Evolutionary conservation across 495 filamentous ascomycete genomes (phyloP), one percentile per base, ranked within the genome.

Genomic region (Penicillium psychrofluorescens): DNA sequence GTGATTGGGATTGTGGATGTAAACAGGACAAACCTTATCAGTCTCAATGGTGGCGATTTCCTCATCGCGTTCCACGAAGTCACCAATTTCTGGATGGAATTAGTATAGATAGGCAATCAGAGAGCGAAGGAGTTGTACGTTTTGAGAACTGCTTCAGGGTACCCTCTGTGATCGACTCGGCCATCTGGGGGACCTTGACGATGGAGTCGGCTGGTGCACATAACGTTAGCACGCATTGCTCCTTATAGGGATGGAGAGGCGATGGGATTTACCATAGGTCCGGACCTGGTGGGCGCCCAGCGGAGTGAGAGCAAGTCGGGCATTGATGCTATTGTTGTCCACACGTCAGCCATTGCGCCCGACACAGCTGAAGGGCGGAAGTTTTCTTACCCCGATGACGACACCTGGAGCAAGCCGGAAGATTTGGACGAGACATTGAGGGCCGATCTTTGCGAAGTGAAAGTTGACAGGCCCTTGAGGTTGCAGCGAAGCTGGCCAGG

Each of bases 1-100:
- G 47, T 33, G 27, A 15, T 16, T 40, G 37, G 29, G 14, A 46
- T 9, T 10, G 5, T 16, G 27, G 15, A 14, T 7, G 8, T 40
- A 30, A 12, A 7, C 11, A 31, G 8, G 29, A 40, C 65, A 49
- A 74, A 90, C 90, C 86, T 99, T 99, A 76, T 99, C 94, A n/a
- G 92, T 99, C 68, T 99, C 92, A 60, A 99, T 99, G 30, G 94
- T 95, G 28, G 92, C 94, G 59, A 99, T 92, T 63, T 97, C 94
- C 66, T 99, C 94, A 58, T 97, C 94, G 58, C 84, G 83, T 70
- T 92, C 87, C 11, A 99, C 90, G 54, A 78, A 92, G 70, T 99
- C 94, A 44, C 92, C 92, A 61, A 95, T 74, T 70, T 95, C 80
- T 82, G 32, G 9, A 35, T 29, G 40, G 1, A 32, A 42, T 72